A percentile compares a stretch with the other conserved stretches of the same genome.
These are phyloP conservation scores for Fusarium burgessii DNA, from an alignment of 2,329 filamentous ascomycete genomes.

Conservation along the genomic window DNA sequence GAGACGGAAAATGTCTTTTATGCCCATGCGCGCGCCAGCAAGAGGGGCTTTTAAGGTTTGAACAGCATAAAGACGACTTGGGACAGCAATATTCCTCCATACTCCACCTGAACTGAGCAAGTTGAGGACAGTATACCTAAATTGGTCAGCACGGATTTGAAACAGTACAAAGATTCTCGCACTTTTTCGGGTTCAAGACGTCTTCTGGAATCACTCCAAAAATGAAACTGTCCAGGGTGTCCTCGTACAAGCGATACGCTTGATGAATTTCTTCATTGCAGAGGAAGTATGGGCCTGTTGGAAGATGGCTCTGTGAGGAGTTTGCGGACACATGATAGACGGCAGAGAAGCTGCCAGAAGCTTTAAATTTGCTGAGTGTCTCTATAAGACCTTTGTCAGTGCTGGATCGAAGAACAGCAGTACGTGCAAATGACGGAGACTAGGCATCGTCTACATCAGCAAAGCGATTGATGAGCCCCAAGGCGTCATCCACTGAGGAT, in stretches of 20 bases:
- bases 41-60: accelerated
- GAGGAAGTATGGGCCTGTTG: not conserved
- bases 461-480: not conserved
- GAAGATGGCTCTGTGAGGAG: not conserved
- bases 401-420: not conserved
- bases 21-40: accelerated
- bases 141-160: not conserved
- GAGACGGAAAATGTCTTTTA: not conserved
- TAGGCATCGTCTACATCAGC: not conserved
- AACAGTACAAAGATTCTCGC: accelerated
- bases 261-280: not conserved
- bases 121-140: not conserved
- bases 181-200: accelerated
- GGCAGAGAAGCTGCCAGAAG: not conserved
- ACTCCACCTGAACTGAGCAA: not conserved
- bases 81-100: accelerated
- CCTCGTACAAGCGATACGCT: not conserved
- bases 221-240: not conserved
- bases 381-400: too few species aligned
- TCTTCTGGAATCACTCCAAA: not conserved
- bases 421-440: not conserved
- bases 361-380: accelerated
- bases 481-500: accelerated
- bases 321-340: not conserved
- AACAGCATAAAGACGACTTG: accelerated